Evolutionary conservation across 192 early-diverging fungal genomes (phyloP).

Genomic region (Allomyces macrogynus): DNA sequence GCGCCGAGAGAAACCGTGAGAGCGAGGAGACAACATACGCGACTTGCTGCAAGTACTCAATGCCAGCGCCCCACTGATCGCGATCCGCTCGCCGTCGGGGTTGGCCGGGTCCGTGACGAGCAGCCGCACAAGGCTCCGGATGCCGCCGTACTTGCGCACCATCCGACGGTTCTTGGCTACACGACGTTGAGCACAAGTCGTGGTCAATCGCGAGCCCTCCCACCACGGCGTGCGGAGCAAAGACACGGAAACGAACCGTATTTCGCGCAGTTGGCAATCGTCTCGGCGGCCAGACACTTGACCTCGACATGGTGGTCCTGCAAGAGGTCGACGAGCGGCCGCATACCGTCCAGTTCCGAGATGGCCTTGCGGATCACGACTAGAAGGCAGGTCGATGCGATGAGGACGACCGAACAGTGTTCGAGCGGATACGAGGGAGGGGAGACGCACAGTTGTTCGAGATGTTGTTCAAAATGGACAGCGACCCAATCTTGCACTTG

Average conservation of each 20-base stretch:
- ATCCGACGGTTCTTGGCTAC: slow-evolving; percentile 27
- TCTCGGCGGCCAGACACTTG: slow-evolving; percentile 42
- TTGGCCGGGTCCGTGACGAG: slow-evolving; percentile 22
- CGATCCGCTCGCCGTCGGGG: slow-evolving; percentile 27
- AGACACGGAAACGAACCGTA: slow-evolving; percentile 24
- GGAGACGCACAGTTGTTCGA: slow-evolving; percentile 27
- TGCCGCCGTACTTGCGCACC: slow-evolving; percentile 36
- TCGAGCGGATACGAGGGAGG: not conserved
- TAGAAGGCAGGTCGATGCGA: not conserved
- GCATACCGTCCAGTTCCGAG: slow-evolving; percentile 35
- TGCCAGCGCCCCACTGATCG: slow-evolving; percentile 36
- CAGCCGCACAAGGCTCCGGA: slow-evolving; percentile 31
- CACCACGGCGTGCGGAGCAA: too few species aligned
- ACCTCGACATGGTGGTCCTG: slow-evolving; percentile 29
- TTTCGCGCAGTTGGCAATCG: slow-evolving; percentile 40
- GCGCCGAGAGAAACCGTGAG: too few species aligned
- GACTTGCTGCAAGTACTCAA: slow-evolving; percentile 36
- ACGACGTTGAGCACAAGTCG: too few species aligned
- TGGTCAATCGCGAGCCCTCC: too few species aligned
- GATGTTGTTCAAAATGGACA: slow-evolving; percentile 35
- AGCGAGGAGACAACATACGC: slow-evolving; percentile 10
- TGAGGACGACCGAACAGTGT: too few species aligned
- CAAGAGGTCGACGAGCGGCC: slow-evolving; percentile 34
- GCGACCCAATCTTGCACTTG: slow-evolving; percentile 39
- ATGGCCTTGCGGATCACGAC: slow-evolving; percentile 36